Evolutionary conservation across 192 early-diverging fungal genomes (phyloP).

Genomic region (Coemansia sp.): DNA sequence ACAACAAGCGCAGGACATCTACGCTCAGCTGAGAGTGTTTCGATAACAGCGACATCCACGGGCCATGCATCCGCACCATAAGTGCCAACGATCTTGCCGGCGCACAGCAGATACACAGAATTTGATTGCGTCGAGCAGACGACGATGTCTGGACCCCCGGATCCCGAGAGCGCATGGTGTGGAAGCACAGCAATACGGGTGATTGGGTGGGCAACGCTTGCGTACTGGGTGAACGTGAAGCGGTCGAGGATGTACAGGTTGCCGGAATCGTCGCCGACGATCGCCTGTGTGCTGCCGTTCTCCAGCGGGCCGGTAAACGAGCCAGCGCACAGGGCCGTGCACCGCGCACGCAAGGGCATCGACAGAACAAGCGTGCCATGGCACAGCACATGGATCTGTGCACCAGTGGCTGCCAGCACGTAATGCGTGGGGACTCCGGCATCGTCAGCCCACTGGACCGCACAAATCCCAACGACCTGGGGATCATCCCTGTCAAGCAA

Average conservation of each 20-base stretch:
- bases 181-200: conserved; percentile 30
- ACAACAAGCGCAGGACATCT: conserved; percentile 21
- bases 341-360: conserved; percentile 20
- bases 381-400: conserved; percentile 33
- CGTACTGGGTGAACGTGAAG: conserved; percentile 39
- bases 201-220: conserved; percentile 32
- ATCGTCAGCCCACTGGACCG: conserved; percentile 29
- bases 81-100: conserved; percentile 19
- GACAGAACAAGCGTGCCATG: conserved; percentile 24
- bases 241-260: conserved; percentile 29
- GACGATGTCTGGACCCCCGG: conserved; percentile 32
- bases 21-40: background rate
- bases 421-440: conserved; percentile 45
- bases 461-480: conserved; percentile 27
- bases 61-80: conserved; percentile 40
- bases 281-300: conserved; percentile 19
- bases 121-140: conserved; percentile 45
- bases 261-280: conserved; percentile 42
- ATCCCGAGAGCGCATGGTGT: conserved; percentile 9
- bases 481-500: background rate
- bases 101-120: conserved; percentile 34
- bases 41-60: conserved; percentile 18
- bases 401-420: conserved; percentile 31
- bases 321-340: conserved; percentile 31
- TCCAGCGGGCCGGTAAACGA: conserved; percentile 14